A percentile compares a stretch with the other conserved stretches of the same genome.
Conservation (phyloP, 257 asterid genomes). For the Forsythia viridissima region DNA sequence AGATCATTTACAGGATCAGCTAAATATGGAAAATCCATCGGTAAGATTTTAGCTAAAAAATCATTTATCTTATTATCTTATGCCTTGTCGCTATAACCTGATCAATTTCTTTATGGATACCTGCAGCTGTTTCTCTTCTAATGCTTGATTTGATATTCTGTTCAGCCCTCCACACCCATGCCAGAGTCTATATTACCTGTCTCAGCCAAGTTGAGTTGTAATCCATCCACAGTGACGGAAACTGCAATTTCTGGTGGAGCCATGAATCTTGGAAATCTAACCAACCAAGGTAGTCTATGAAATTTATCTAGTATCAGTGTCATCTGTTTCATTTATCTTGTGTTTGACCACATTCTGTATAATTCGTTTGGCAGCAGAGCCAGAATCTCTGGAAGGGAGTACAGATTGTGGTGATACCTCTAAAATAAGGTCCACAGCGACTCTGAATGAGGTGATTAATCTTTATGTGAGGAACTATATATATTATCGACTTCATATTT, state of each 20-base stretch:
- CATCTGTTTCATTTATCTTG: background rate
- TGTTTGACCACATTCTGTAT: constrained; percentile 13
- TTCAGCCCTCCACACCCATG: constrained; percentile 33
- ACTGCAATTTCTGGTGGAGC: constrained; percentile 27
- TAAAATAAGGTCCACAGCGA: constrained; percentile 17
- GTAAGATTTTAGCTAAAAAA: constrained; percentile 34
- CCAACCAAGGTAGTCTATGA: constrained; percentile 29
- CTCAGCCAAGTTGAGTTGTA: constrained; percentile 16
- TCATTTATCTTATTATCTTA: constrained; percentile 1
- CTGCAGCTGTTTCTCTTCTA: background rate
- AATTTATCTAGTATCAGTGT: constrained; percentile 2
- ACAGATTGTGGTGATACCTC: constrained; percentile 25
- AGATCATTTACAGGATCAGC: constrained; percentile 37
- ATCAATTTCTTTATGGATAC: background rate
- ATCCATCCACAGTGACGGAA: constrained; percentile 22
- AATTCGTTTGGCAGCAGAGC: constrained; percentile 2
- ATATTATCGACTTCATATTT: background rate
- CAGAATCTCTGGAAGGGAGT: constrained; percentile 29
- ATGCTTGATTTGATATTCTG: constrained; percentile 14
- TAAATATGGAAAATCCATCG: constrained; percentile 25
- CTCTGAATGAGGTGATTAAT: constrained; percentile 50
- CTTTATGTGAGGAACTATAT: background rate
- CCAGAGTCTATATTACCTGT: constrained; percentile 17
- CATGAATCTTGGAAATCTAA: constrained; percentile 19
- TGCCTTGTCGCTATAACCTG: background rate